A percentile compares a stretch with the other conserved stretches of the same genome.
Evolutionary conservation across 2,329 filamentous ascomycete genomes (phyloP).

Genomic region (Sclerotinia sclerotiorum): DNA sequence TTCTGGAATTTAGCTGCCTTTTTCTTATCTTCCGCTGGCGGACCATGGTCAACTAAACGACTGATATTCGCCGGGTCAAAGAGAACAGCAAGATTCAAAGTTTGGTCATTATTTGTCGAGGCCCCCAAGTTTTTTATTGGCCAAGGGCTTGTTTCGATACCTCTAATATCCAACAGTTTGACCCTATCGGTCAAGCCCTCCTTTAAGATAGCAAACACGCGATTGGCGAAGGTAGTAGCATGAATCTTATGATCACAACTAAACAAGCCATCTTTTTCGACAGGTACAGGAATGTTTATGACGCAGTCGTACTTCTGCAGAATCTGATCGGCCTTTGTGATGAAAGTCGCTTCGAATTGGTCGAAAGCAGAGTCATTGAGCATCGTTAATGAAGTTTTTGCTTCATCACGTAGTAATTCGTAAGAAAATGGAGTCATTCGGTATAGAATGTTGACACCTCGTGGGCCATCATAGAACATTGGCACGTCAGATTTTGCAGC

Average conservation of each 20-base stretch:
- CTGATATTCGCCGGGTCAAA: conserved; percentile 71
- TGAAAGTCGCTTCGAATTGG: conserved; percentile 84
- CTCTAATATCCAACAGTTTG: conserved; percentile 62
- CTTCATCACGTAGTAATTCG: conserved; percentile 68
- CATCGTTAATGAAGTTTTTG: conserved; percentile 69
- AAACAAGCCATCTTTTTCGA: conserved; percentile 7
- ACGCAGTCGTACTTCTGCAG: conserved; percentile 57
- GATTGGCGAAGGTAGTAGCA: conserved; percentile 47
- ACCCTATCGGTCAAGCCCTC: conserved; percentile 75
- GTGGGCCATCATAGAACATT: conserved; percentile 72
- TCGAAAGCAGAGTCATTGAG: conserved; percentile 72
- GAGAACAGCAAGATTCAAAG: conserved; percentile 64
- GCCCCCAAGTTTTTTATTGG: conserved; percentile 45
- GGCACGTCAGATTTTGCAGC: conserved; percentile 54
- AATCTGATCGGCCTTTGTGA: conserved; percentile 57
- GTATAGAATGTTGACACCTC: conserved; percentile 78
- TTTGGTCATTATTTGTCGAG: conserved; percentile 38
- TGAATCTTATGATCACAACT: conserved; percentile 37
- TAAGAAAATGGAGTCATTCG: conserved; percentile 92
- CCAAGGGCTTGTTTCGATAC: conserved; percentile 48
- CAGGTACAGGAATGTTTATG: conserved; percentile 35
- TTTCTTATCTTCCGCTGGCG: conserved; percentile 79
- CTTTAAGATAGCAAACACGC: conserved; percentile 63
- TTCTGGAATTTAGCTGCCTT: conserved; percentile 78
- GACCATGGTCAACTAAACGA: conserved; percentile 83